Evolutionary conservation across 805 yeast species (phyloP), one percentile per base, ranked within the genome.

Genomic region (Suhomyces sp.): DNA sequence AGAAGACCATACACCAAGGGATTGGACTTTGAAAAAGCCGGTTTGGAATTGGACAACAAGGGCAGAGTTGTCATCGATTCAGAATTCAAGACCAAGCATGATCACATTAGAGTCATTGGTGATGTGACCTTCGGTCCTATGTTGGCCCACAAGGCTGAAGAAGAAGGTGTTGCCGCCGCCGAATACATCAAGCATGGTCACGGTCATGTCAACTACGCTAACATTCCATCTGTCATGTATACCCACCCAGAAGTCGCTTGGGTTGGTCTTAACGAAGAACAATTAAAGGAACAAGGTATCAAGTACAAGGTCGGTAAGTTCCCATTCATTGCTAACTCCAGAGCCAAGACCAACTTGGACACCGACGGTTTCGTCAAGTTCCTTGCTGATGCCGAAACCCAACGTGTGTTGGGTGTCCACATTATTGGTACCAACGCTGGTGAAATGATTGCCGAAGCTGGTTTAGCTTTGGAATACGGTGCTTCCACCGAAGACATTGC

Each of bases 121-220:
- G 99, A 93, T 60, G 97, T 83, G 38, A 93, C 99, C 26, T 93
- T 87, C 55, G 99, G 99, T 53, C 91, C 95, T 54, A 93, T 93
- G 99, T 79, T 93, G 70, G 99, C 99, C 47, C 99, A 93, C 78
- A 93, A 93, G 77, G 99, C 99, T 45, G 99, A 93, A 76, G 99
- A 93, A 66, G 99, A 93, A 76, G 99, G 96, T 69, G 83, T 93
- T 51, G 99, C 99, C 39, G 98, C 96, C 49, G 98, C 77, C 48
- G 99, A 93, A 72, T 86, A 79, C 74, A 79, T 93, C 64, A 88
- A 88, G 74, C 68, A 68, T 50, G 98, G 98, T 48, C 85, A 84
- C 60, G 99, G 99, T 42, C 98, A 93, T 64, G 98, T 93, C 51
- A 93, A 93, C 81, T 93, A 93, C 70, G 95, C 82, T 53, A 95